Evolutionary conservation across 164 flowering plant species (phyloP), one percentile per base, ranked within the genome.

Genomic region (Sedum album): DNA sequence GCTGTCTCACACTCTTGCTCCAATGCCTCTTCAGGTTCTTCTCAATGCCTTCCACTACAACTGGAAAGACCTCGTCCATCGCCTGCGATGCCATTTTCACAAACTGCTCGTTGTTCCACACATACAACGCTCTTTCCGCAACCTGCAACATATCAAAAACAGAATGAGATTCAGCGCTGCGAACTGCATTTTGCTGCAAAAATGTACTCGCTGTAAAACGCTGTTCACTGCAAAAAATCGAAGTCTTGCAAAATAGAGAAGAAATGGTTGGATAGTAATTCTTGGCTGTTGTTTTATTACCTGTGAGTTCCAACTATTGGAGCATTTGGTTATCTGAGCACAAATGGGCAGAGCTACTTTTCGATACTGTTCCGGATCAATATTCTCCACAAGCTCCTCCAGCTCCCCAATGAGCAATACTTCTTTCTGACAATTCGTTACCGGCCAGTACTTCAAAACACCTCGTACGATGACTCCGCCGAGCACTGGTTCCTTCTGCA

Each of bases 291-390:
- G 46, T 41, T 41, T 41, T 23, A 3, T 68, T 75, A 87, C 96
- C 90, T 80, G 87, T 48, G 87, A 82, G 77, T 90, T 85, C 76
- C 78, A 82, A 69, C 93, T 88, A 81, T 68, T 88, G 49, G 84
- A 71, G 77, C 87, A 85, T 73, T 68, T 79, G 0, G 87, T 79
- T 25, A 87, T 82, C 63, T 74, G 80, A 21, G 73, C 75, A 42
- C 85, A 89, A 5, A 89, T 28, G 53, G 93, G 87, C 65, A 78
- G 15, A 35, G 86, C 89, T 63, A 88, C 28, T 72, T 70, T 78
- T 65, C 70, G 68, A 36, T 72, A 80, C 66, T 80, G 81, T 31
- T 65, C 78, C 49, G 82, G 84, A 20, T 85, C 88, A 6, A 80
- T 72, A 49, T 63, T 73, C 69, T 85, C 93, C 31, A 88, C 83